These are phyloP conservation scores for Yamadazyma ubonensis DNA, from an alignment of 805 yeast species.

Conservation along the genomic window DNA sequence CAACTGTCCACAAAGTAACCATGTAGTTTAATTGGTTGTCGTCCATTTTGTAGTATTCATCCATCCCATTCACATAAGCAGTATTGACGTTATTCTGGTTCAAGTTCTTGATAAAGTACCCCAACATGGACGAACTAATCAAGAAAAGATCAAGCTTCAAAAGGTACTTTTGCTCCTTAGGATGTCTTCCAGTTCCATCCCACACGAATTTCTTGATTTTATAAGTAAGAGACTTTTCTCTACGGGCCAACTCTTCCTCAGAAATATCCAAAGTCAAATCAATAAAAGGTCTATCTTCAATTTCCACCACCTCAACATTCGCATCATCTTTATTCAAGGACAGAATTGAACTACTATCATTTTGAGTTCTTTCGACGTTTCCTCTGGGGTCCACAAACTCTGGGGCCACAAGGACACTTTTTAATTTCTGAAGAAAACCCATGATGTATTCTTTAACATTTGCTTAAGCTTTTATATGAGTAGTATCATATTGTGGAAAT, in stretches of 20 bases:
- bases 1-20: slow-evolving; percentile 47
- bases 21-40: slow-evolving; percentile 46
- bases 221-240: background rate
- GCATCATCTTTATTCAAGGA: slow-evolving; percentile 3
- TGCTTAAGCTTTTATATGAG: background rate
- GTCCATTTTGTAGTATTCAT: slow-evolving; percentile 40
- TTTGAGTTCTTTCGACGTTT: too few relatives aligned
- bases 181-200: slow-evolving; percentile 40
- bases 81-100: slow-evolving; percentile 43
- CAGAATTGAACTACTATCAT: background rate
- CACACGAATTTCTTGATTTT: slow-evolving; percentile 26
- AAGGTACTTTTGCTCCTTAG: slow-evolving; percentile 33
- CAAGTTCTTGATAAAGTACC: slow-evolving; percentile 47
- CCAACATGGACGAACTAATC: slow-evolving; percentile 55
- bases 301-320: background rate
- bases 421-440: background rate
- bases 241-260: slow-evolving; percentile 1
- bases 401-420: background rate
- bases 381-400: slow-evolving; percentile 2
- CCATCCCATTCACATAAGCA: slow-evolving; percentile 49
- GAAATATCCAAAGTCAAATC: slow-evolving; percentile 1
- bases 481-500: background rate
- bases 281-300: slow-evolving; percentile 2
- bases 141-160: slow-evolving; percentile 44
- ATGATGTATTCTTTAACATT: too few relatives aligned